Evolutionary conservation across 768 basidiomycete species (phyloP), one percentile per base, ranked within the genome.

Genomic region (Tulasnella sp.): DNA sequence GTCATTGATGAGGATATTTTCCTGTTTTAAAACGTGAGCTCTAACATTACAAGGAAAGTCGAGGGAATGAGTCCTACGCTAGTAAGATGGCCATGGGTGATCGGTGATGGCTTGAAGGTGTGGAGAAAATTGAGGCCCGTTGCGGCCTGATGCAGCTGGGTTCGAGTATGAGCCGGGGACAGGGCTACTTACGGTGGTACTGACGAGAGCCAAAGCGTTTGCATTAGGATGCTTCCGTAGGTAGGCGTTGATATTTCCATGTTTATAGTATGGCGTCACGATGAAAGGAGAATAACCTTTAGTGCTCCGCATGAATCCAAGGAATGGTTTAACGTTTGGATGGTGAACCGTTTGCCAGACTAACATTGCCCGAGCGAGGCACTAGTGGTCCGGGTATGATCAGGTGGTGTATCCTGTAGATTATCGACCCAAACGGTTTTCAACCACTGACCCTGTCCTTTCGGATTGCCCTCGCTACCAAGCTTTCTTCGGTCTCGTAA

Each of bases 1-100:
- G 48, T 76, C 75, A 44, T 44, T 76, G 42, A 76, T 76, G 16
- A 76, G 75, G 42, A 76, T 76, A 31, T 76, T 76, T 39, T 77
- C 52, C 76, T 56, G 36, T 31, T 31, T 31, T 6, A 3, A 36
- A 27, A 56, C 7, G 38, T 21, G 9, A 14, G 31, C 16, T n/a
- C 1, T 4, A 21, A 38, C 31, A 6, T 34, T 5, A 46, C 7
- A 7, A 58, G 21, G 10, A 3, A 27, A 3, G 42, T 16, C 10
- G 36, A 36, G 71, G 7, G 27, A 18, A 4, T 14, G 6, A 10
- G 5, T 14, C 52, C 14, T 77, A 68, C 76, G 18, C 48, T 31
- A 16, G 24, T 77, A 36, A 77, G 7, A 27, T 77, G 19, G 19
- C 68, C 36, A 62, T 77, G 76, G 2, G 76, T 58, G 24, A 77